These are phyloP conservation scores for Tolypocladium cylindrosporum DNA, from an alignment of 2,329 filamentous ascomycete species.

Conservation along the genomic window DNA sequence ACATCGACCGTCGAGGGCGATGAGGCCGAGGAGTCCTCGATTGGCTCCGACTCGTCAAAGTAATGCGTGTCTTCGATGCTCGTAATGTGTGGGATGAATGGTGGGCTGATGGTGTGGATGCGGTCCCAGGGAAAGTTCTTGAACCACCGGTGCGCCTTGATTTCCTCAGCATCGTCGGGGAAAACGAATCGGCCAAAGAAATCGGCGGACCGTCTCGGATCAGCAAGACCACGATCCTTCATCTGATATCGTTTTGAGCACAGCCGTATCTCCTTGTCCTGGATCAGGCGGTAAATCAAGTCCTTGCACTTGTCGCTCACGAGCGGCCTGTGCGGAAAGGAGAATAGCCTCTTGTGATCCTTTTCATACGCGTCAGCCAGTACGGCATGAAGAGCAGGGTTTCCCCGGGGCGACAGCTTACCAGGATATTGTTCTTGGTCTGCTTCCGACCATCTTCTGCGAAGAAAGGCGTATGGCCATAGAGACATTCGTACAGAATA, in stretches of 20 bases:
- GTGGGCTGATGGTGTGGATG: slow-evolving; percentile 60
- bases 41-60: slow-evolving; percentile 73
- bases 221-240: slow-evolving; percentile 40
- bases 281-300: slow-evolving; percentile 62
- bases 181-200: slow-evolving; percentile 55
- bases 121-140: slow-evolving; percentile 66
- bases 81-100: slow-evolving; percentile 67
- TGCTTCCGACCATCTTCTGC: slow-evolving; percentile 66
- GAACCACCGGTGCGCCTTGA: slow-evolving; percentile 86
- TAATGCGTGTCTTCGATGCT: slow-evolving; percentile 71
- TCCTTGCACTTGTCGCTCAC: slow-evolving; percentile 67
- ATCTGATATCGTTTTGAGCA: slow-evolving; percentile 65
- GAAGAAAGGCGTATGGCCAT: slow-evolving; percentile 83
- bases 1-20: slow-evolving; percentile 21
- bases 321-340: slow-evolving; percentile 56
- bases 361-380: slow-evolving; percentile 16
- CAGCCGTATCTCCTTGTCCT: slow-evolving; percentile 64
- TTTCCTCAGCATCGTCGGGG: slow-evolving; percentile 74
- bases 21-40: slow-evolving; percentile 52
- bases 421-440: slow-evolving; percentile 79
- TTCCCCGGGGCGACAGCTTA: slow-evolving; percentile 26
- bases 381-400: neutral
- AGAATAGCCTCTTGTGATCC: slow-evolving; percentile 61
- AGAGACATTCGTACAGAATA: slow-evolving; percentile 90
- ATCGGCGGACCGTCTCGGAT: slow-evolving; percentile 11